A percentile compares a stretch with the other conserved stretches of the same genome.
Conservation (phyloP, 495 filamentous ascomycete genomes). For the Penicillium verhagenii region DNA sequence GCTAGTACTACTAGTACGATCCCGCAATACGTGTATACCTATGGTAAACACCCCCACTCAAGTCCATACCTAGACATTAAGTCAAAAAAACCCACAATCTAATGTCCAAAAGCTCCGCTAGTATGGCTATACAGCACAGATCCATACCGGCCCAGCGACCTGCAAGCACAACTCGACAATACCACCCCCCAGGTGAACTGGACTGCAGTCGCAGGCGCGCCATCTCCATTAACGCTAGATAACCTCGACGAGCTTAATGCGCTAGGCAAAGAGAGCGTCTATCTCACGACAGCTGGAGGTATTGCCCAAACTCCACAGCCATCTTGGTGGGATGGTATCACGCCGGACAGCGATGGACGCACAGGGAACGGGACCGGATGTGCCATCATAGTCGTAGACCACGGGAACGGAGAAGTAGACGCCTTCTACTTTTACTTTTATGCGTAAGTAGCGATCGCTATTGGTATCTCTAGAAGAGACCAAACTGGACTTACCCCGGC, state of each 20-base stretch:
- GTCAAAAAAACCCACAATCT: not conserved
- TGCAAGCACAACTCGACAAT: constrained; percentile 53
- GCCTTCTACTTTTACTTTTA: constrained; percentile 73
- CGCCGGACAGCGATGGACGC: constrained; percentile 47
- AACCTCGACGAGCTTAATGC: constrained; percentile 56
- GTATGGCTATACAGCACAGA: constrained; percentile 60
- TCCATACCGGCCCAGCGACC: constrained; percentile 57
- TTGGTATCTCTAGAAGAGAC: no score
- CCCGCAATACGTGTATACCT: constrained; percentile 32
- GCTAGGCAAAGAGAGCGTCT: constrained; percentile 50
- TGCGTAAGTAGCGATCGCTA: constrained; percentile 36
- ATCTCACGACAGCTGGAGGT: constrained; percentile 58
- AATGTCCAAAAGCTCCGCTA: constrained; percentile 36
- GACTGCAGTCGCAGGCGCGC: constrained; percentile 37
- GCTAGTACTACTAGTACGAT: no score
- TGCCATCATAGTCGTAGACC: constrained; percentile 56
- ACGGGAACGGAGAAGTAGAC: constrained; percentile 54
- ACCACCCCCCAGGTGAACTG: constrained; percentile 55
- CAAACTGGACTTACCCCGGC: no score
- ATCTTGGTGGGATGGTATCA: constrained; percentile 52
- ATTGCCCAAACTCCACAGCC: constrained; percentile 49
- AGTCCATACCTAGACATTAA: no score
- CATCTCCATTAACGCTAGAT: constrained; percentile 49
- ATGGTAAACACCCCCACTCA: constrained; percentile 11
- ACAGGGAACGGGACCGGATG: constrained; percentile 45